Evolutionary conservation across 2,329 filamentous ascomycete genomes (phyloP), one percentile per base, ranked within the genome.

Genomic region (Beauveria asiatica): DNA sequence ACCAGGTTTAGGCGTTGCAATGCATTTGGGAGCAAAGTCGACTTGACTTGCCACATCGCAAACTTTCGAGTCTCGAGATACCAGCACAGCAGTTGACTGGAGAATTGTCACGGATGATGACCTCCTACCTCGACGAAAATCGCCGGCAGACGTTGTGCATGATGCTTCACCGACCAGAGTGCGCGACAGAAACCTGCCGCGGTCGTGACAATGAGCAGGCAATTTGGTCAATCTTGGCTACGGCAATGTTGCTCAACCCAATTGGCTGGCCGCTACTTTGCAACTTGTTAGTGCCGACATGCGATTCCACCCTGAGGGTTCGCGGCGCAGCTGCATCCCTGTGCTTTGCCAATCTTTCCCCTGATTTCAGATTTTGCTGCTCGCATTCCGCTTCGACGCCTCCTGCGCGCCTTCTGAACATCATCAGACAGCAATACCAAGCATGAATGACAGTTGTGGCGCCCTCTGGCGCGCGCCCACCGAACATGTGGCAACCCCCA

Each of bases 1-100:
- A 59, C 46, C 46, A 37, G 48, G 48, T 44, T 45, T 51, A 52
- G 56, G 56, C 48, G 39, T 59, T 59, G 56, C 56, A 59, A 59
- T 59, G 56, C 46, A 50, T 58, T 51, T 27, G 25, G 11, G 48
- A 41, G 17, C 33, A 13, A 45, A 44, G 48, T 48, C 37, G 30
- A 30, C 23, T 58, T 41, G 37, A 51, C 48, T 58, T 30, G 56
- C 33, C 30, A 39, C 11, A 11, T 21, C 5, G 19, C 25, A 8
- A 19, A 50, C 11, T 17, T 5, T n/a, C 1, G n/a, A 11, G 3
- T 21, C n/a, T 48, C 21, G 45, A 48, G 16, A 42, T 17, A 19
- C 17, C 19, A 5, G 6, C 7, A 19, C 19, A 5, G 6, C 7
- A 19, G 11, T 11, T 48, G 45, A 23, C 5, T 23, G 23, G 5